phyloP scores from a whole-genome alignment of 148 eudicot species.

The Rheum nobile region DNA sequence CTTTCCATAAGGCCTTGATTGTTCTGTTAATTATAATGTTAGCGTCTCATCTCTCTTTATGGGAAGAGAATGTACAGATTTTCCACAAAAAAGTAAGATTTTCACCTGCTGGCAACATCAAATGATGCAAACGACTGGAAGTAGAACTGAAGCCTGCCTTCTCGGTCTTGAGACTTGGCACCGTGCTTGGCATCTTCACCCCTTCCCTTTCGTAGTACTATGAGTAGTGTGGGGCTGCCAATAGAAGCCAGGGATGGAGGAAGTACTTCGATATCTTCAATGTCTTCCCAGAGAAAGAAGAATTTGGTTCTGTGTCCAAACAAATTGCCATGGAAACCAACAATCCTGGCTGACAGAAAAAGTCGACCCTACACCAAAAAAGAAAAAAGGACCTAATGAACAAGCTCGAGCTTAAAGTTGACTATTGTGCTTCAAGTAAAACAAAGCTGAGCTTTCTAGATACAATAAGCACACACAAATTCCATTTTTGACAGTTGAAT shows the following conservation, averaged over 20 bases:
- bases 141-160: constrained; percentile 71
- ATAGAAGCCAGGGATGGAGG: constrained; percentile 58
- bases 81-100: not conserved
- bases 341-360: constrained; percentile 70
- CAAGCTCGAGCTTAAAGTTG: not conserved
- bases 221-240: constrained; percentile 64
- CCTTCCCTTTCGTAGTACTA: constrained; percentile 57
- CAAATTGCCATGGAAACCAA: constrained; percentile 75
- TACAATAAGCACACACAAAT: not conserved
- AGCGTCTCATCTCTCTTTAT: not conserved
- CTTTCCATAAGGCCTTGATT: constrained; percentile 75
- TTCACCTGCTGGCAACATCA: constrained; percentile 62
- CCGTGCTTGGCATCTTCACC: constrained; percentile 76
- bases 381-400: not conserved
- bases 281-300: constrained; percentile 82
- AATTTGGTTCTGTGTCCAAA: constrained; percentile 75
- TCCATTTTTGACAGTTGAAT: not conserved
- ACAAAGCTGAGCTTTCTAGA: not conserved
- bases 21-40: constrained; percentile 34
- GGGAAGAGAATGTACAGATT: not conserved
- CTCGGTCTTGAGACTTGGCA: constrained; percentile 59
- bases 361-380: constrained; percentile 65
- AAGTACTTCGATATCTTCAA: constrained; percentile 67
- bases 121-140: constrained; percentile 76
- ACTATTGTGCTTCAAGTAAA: not conserved